Evolutionary conservation across 768 basidiomycete species (phyloP), one percentile per base, ranked within the genome.

Genomic region (Naganishia randhawae): DNA sequence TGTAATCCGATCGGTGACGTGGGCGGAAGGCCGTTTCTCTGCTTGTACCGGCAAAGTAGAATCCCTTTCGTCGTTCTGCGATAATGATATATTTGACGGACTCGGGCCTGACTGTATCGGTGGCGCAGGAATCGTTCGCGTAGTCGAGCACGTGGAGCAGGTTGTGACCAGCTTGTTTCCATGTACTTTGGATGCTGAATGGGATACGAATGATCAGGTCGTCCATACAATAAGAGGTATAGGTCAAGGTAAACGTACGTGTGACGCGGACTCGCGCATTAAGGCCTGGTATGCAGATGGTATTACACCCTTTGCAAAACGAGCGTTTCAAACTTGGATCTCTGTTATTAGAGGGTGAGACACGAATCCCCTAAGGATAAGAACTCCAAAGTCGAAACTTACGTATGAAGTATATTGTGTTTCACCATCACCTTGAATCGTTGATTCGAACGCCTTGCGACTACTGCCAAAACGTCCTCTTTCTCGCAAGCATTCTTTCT

Each of bases 291-390:
- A 91, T 72, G 4, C 92, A 82, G 9, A 87, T 82, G 0, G 82
- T 76, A 66, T 85, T 82, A 74, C 91, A 94, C 1, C 82, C 82
- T 75, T 85, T 86, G 80, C 91, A 94, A 8, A 92, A 73, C 1
- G 87, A 85, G 13, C 91, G 87, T 76, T 93, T 94, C n/a, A 93
- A 83, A 0, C 84, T 81, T 0, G 91, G 91, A 76, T 93, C 91
- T 73, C 91, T 92, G 71, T 50, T 1, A 33, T 2, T 13, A 2
- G 6, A 62, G 16, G 55, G 50, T 19, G 16, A 39, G 27, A n/a
- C 29, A n/a, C 51, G 29, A 2, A 50, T 3, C 35, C 50, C 17
- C 55, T 19, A 67, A 41, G 35, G 16, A 27, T 4, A 29, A 22
- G 22, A 62, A 9, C 33, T 33, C 29, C 17, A 16, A 42, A 52